Evolutionary conservation across 257 asterid genomes (phyloP).

Genomic region (Nicotiana benthamiana): DNA sequence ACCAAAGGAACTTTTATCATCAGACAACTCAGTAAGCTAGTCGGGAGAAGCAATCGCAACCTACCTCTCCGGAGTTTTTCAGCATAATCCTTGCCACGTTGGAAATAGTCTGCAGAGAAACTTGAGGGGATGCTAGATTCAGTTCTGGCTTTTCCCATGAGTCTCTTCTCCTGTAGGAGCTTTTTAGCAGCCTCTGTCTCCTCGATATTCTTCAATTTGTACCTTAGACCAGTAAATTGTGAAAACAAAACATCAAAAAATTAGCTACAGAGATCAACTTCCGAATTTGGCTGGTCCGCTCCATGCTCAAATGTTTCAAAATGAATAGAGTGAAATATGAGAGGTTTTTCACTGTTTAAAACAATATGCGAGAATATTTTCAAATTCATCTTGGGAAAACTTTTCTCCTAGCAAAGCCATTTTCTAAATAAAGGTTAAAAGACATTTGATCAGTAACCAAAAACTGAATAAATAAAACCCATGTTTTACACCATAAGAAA

Average conservation of each 20-base stretch:
- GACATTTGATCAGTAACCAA: background rate
- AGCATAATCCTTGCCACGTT: slow-evolving; percentile 85
- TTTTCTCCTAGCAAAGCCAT: background rate
- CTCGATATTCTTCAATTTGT: slow-evolving; percentile 82
- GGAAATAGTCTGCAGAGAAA: slow-evolving; percentile 79
- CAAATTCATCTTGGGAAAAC: background rate
- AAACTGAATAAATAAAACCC: background rate
- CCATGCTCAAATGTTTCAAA: background rate
- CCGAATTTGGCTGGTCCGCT: background rate
- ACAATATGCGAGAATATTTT: background rate
- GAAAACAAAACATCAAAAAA: slow-evolving; percentile 9
- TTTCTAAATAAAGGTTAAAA: background rate
- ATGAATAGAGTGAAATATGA: background rate
- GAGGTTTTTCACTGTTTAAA: background rate
- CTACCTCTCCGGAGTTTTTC: slow-evolving; percentile 76
- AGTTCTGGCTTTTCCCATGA: slow-evolving; percentile 52
- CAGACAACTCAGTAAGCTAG: background rate
- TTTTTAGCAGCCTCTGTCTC: slow-evolving; percentile 99
- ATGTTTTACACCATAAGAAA: background rate
- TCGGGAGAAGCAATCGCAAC: slow-evolving; percentile 17
- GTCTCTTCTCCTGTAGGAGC: slow-evolving; percentile 90
- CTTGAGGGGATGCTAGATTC: slow-evolving; percentile 77
- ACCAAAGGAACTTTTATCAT: background rate
- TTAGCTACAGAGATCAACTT: slow-evolving; percentile 1
- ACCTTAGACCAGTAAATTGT: slow-evolving; percentile 32